Evolutionary conservation across 805 yeast genomes (phyloP).

Genomic region (Starmerella lactis-condensi): DNA sequence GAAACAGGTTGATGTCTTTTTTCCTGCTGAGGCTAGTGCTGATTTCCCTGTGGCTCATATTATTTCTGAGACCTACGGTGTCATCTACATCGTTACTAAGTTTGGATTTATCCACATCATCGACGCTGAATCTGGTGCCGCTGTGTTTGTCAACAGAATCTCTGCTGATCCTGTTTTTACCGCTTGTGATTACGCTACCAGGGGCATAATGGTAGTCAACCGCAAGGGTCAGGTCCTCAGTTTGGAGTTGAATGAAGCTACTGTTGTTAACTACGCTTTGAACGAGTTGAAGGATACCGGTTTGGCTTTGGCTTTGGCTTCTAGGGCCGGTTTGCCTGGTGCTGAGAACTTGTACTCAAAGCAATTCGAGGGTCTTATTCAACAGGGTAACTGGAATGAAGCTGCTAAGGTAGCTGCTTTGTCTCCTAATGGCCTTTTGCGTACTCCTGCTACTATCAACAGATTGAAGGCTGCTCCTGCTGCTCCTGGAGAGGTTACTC

Average conservation of each 20-base stretch:
- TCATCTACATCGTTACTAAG: constrained; percentile 77
- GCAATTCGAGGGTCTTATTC: constrained; percentile 73
- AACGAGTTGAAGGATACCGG: constrained; percentile 71
- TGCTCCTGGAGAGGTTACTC: constrained; percentile 86
- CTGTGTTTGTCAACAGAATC: constrained; percentile 87
- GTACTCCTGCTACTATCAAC: constrained; percentile 87
- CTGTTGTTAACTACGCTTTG: constrained; percentile 75
- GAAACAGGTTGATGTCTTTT: constrained; percentile 79
- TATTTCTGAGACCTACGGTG: constrained; percentile 68
- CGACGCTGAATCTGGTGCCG: constrained; percentile 81
- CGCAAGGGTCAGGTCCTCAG: constrained; percentile 88
- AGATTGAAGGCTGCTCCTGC: constrained; percentile 80
- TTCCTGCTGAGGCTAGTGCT: constrained; percentile 89
- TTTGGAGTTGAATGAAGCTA: constrained; percentile 70
- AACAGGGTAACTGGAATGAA: constrained; percentile 68
- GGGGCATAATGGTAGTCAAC: constrained; percentile 84
- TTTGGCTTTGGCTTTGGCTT: constrained; percentile 70
- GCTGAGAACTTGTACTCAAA: constrained; percentile 82
- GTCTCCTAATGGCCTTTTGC: constrained; percentile 55
- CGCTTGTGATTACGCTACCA: constrained; percentile 53
- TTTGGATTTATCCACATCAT: constrained; percentile 91
- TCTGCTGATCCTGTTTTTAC: constrained; percentile 91
- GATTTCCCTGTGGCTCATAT: constrained; percentile 93
- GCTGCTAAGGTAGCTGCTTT: constrained; percentile 97
- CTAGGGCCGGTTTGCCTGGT: constrained; percentile 94